These are phyloP conservation scores for Blastocystis sp. DNA, from an alignment of 352 stramenopile genomes.

Conservation along the genomic window DNA sequence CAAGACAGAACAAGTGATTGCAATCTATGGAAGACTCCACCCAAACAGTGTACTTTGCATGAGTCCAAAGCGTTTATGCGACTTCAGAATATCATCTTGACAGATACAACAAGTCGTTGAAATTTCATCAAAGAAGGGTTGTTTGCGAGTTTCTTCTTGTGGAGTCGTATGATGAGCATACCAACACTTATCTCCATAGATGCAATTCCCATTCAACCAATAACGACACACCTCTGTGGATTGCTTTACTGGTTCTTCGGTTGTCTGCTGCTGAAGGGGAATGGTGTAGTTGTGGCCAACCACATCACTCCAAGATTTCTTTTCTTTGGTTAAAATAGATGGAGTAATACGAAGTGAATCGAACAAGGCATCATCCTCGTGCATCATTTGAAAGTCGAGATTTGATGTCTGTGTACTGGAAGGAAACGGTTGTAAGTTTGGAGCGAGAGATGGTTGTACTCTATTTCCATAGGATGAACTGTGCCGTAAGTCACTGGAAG, in stretches of 20 bases:
- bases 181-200: constrained; percentile 51
- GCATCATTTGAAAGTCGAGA: not conserved
- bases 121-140: not conserved
- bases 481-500: too few species aligned
- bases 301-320: not conserved
- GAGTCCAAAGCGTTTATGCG: constrained; percentile 38
- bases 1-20: constrained; percentile 51
- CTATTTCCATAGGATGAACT: too few species aligned
- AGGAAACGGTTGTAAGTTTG: too few species aligned
- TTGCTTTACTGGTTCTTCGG: not conserved
- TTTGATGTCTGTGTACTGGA: not conserved
- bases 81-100: constrained; percentile 42
- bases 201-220: constrained; percentile 58
- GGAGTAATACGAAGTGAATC: constrained; percentile 13
- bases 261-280: not conserved
- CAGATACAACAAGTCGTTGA: constrained; percentile 51
- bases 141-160: not conserved
- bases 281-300: not conserved
- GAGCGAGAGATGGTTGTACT: too few species aligned
- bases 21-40: not conserved
- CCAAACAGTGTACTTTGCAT: constrained; percentile 10
- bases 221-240: constrained; percentile 36
- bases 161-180: constrained; percentile 8
- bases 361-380: constrained; percentile 5
- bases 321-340: not conserved